Conservation (phyloP, 768 basidiomycete genomes). For the Crassisporium funariophilum region DNA sequence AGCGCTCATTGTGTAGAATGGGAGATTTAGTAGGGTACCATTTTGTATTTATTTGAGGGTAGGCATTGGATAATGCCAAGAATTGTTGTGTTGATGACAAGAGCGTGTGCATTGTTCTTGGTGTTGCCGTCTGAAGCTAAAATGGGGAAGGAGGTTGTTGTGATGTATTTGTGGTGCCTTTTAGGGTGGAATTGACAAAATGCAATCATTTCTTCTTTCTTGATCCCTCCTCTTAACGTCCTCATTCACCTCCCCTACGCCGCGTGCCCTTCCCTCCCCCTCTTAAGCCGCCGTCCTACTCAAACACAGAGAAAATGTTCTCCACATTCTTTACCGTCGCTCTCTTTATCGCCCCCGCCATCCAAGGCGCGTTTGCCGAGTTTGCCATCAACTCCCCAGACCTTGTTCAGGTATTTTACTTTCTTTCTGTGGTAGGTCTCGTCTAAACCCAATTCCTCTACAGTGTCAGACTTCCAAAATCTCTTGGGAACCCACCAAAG, state of each 20-base stretch:
- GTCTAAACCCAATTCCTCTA: slow-evolving; percentile 6
- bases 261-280: slow-evolving; percentile 25
- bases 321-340: slow-evolving; percentile 75
- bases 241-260: slow-evolving; percentile 29
- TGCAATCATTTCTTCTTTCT: slow-evolving; percentile 10
- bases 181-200: neutral
- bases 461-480: slow-evolving; percentile 58
- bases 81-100: neutral
- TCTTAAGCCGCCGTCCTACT: slow-evolving; percentile 28
- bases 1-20: slow-evolving; percentile 7
- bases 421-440: neutral
- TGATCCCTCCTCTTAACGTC: slow-evolving; percentile 27
- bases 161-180: slow-evolving; percentile 10
- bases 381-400: slow-evolving; percentile 55
- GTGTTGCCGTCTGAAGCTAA: too few relatives aligned
- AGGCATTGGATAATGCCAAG: neutral
- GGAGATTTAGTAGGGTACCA: slow-evolving; percentile 2
- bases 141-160: slow-evolving; percentile 5
- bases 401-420: slow-evolving; percentile 53
- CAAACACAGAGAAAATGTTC: slow-evolving; percentile 61
- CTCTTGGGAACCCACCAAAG: slow-evolving; percentile 48
- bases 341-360: slow-evolving; percentile 62
- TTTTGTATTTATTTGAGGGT: slow-evolving; percentile 15
- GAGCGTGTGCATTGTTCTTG: neutral
- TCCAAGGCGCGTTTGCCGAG: slow-evolving; percentile 53